Conservation (phyloP, 768 basidiomycete genomes). For the Lentinula boryana region DNA sequence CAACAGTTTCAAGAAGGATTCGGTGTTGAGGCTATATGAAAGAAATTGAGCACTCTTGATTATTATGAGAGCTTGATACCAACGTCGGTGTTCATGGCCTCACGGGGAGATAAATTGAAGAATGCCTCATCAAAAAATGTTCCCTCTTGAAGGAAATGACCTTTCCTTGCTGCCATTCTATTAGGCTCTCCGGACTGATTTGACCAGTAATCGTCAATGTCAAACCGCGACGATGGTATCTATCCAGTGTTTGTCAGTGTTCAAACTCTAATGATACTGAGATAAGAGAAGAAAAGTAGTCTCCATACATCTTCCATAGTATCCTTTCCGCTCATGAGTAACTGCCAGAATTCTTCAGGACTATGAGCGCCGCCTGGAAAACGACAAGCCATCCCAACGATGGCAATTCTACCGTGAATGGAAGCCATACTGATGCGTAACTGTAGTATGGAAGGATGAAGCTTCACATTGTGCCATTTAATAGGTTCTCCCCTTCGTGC, state of each 20-base stretch:
- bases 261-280: background rate
- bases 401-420: background rate
- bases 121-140: constrained; percentile 1
- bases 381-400: constrained; percentile 7
- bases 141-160: constrained; percentile 53
- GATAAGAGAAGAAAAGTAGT: too few relatives aligned
- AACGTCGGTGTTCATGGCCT: constrained; percentile 5
- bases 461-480: too few relatives aligned
- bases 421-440: background rate
- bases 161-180: constrained; percentile 30
- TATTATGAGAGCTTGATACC: background rate
- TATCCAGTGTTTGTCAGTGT: background rate
- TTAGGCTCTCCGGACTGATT: background rate
- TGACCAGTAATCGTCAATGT: constrained; percentile 3
- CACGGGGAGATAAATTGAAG: constrained; percentile 5
- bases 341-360: constrained; percentile 5
- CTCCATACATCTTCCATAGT: constrained; percentile 4
- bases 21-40: constrained; percentile 5
- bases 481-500: too few relatives aligned
- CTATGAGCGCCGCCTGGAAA: constrained; percentile 6
- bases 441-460: too few relatives aligned
- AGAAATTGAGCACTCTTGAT: background rate
- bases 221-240: constrained; percentile 4
- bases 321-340: background rate
- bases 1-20: constrained; percentile 5